Base-by-base conservation (phyloP, 2,329 filamentous ascomycete species). In the Ophiocordyceps camponoti-rufipedis region DNA sequence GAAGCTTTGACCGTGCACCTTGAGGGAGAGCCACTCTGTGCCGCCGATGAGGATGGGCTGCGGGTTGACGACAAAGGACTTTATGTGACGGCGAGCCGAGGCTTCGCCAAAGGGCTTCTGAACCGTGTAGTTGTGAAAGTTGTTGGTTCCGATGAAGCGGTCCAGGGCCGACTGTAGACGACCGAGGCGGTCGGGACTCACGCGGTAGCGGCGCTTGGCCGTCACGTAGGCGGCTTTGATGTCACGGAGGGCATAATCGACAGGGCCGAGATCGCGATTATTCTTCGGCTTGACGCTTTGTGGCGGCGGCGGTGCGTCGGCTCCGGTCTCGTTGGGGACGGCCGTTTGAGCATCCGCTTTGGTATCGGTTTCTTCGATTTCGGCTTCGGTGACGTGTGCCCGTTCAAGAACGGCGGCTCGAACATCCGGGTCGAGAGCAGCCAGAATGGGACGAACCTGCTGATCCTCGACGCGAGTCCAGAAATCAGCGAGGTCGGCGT, bases 101-200 rank as follows among this genome's bases (percentile, higher is more conserved):
- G 87, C 75, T 58, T 98, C 91, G 35, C 67, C 74, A 65, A 73
- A 79, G 0, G 75, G 70, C 66, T 96, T 98, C 53, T 91, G 82
- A 47, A 98, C 78, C 2, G 91, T 98, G 69, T 93, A 98, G 71
- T 98, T 98, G 74, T 95, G 88, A 69, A 82, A 98, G 67, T 94
- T 94, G 55, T 73, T 74, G 4, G 88, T 95, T 50, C 91, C 91
- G 10, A 82, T 64, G 63, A 91, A 98, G 51, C 73, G 69, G 54
- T 77, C 64, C 10, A 98, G 72, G 0, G 80, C 79, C 32, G 76
- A 72, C 60, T 94, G 85, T 2, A 98, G 75, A 48, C 82, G 79
- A 28, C 74, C 66, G 43, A 91, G 70, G 9, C 91, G 86, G 18
- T 68, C 66, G 0, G 75, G 66, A 0, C 82, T 80, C 46, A 94